These are phyloP conservation scores for Elsinoe fawcettii DNA, from an alignment of 2,329 filamentous ascomycete genomes.

Conservation along the genomic window DNA sequence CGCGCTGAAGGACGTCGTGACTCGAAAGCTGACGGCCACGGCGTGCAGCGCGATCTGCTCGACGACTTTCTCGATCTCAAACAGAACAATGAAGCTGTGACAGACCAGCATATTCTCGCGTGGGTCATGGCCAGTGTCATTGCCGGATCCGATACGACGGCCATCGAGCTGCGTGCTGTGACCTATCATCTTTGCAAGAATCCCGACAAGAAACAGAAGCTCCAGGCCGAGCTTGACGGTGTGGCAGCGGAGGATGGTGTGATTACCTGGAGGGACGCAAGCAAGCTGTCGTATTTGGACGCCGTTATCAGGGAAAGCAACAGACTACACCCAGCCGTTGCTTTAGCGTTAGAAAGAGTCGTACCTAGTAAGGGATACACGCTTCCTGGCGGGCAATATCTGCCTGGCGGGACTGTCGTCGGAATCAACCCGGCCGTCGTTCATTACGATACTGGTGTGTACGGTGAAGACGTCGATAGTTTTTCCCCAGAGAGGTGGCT, in stretches of 20 bases:
- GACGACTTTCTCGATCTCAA: conserved; percentile 5
- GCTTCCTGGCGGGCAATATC: conserved; percentile 24
- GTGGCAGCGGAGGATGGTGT: conserved; percentile 20
- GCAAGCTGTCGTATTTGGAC: conserved; percentile 52
- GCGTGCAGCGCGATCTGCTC: background rate
- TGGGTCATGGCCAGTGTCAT: conserved; percentile 8
- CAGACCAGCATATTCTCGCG: background rate
- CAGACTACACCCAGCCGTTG: conserved; percentile 40
- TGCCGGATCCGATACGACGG: conserved; percentile 36
- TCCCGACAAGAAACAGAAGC: conserved; percentile 26
- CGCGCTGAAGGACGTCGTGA: background rate
- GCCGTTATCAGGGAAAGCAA: conserved; percentile 31
- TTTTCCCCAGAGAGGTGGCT: conserved; percentile 44
- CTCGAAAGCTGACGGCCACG: background rate
- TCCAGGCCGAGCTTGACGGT: conserved; percentile 35
- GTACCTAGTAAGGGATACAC: conserved; percentile 26
- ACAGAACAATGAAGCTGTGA: background rate
- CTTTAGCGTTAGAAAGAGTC: conserved; percentile 30
- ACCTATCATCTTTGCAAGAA: conserved; percentile 35
- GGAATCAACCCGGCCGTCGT: conserved; percentile 40
- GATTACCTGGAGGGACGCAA: background rate
- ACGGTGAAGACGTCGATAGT: conserved; percentile 31
- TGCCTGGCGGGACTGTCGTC: conserved; percentile 35
- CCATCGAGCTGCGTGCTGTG: conserved; percentile 34
- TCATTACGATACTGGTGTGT: conserved; percentile 35